Evolutionary conservation across 345 rosid species (phyloP).

Genomic region (Lepidium aucheri): DNA sequence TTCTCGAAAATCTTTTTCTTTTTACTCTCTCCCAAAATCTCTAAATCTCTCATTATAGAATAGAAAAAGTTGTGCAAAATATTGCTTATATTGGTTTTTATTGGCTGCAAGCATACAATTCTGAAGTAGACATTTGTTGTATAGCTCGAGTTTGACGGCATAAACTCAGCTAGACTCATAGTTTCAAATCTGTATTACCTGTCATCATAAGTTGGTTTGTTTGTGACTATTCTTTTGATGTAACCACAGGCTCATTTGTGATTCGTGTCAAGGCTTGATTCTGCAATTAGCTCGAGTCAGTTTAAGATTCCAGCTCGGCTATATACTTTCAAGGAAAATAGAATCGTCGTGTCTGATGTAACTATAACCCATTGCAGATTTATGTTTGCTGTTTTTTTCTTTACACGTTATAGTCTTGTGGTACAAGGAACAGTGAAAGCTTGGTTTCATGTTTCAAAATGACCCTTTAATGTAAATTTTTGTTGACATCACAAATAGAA

Average conservation of each 20-base stretch:
- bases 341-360: neutral
- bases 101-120: neutral
- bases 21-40: neutral
- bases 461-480: neutral
- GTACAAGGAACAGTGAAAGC: neutral
- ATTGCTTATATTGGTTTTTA: neutral
- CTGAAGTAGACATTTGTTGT: neutral
- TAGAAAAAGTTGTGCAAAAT: neutral
- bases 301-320: neutral
- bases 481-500: neutral
- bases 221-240: neutral
- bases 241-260: constrained; percentile 69
- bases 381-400: neutral
- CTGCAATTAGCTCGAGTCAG: neutral
- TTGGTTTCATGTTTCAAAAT: neutral
- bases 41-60: neutral
- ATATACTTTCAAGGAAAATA: neutral
- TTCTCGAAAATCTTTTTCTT: neutral
- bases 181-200: neutral
- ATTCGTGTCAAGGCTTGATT: constrained; percentile 73
- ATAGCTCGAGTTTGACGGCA: neutral
- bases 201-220: neutral
- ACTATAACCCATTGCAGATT: neutral
- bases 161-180: neutral
- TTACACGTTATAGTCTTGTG: neutral